Evolutionary conservation across 768 basidiomycete species (phyloP).

Genomic region (Paxillus involutus): DNA sequence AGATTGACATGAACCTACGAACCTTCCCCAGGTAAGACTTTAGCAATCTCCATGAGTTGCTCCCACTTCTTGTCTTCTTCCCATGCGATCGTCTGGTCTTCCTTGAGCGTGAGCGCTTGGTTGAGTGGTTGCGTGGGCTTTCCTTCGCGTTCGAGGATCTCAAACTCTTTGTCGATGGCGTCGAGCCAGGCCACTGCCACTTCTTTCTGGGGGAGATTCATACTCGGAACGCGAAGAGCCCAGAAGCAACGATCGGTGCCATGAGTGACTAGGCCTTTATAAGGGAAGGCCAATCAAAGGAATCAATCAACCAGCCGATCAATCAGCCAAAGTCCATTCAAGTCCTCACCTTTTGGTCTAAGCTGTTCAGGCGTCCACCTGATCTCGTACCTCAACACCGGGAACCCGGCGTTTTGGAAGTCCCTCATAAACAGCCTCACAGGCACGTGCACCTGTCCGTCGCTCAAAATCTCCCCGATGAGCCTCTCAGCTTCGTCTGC

Average conservation of each 20-base stretch:
- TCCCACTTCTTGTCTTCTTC: constrained; percentile 55
- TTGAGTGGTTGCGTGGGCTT: constrained; percentile 32
- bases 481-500: constrained; percentile 43
- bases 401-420: constrained; percentile 53
- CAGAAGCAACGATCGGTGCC: constrained; percentile 64
- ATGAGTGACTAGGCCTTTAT: constrained; percentile 68
- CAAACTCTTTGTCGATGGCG: constrained; percentile 44
- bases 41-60: constrained; percentile 40
- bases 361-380: constrained; percentile 66
- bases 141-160: constrained; percentile 37
- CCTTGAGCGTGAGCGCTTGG: constrained; percentile 48
- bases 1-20: neutral
- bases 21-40: constrained; percentile 28
- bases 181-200: constrained; percentile 59
- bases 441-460: constrained; percentile 68
- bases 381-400: constrained; percentile 67
- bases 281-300: neutral
- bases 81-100: constrained; percentile 57
- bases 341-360: constrained; percentile 49
- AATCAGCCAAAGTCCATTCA: neutral
- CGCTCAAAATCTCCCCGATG: constrained; percentile 61
- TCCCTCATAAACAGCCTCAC: constrained; percentile 63
- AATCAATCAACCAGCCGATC: neutral
- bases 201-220: constrained; percentile 44
- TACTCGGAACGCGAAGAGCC: constrained; percentile 52